These are phyloP conservation scores for Paecilomyces formosus DNA, from an alignment of 2,329 filamentous ascomycete genomes.

Conservation along the genomic window DNA sequence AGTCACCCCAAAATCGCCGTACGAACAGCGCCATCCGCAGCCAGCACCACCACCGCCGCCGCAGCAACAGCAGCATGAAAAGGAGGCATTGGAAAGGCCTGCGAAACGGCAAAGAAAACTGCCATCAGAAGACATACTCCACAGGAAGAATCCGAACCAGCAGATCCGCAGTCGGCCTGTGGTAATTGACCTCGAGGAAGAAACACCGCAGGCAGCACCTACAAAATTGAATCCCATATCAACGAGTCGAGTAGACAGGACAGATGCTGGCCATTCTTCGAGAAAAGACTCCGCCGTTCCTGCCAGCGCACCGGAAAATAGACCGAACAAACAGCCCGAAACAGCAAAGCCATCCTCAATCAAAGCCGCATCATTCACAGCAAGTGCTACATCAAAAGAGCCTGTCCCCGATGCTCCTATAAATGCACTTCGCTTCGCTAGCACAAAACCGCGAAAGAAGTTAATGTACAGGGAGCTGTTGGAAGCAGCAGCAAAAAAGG, in stretches of 20 bases:
- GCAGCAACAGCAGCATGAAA: constrained; percentile 4
- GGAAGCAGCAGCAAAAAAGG: constrained; percentile 4
- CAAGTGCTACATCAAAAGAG: constrained; percentile 1
- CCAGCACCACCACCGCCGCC: constrained; percentile 1
- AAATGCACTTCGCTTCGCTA: constrained; percentile 24
- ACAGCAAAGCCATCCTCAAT: background rate
- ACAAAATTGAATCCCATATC: background rate
- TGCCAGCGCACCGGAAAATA: background rate
- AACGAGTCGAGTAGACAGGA: background rate
- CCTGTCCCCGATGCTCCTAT: constrained; percentile 3
- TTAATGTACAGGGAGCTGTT: constrained; percentile 35
- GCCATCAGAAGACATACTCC: constrained; percentile 9
- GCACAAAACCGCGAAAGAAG: constrained; percentile 33
- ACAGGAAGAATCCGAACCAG: constrained; percentile 3
- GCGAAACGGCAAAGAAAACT: constrained; percentile 25
- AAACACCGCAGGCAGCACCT: background rate
- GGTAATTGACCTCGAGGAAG: constrained; percentile 3
- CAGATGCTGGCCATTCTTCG: background rate
- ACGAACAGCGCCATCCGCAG: constrained; percentile 39
- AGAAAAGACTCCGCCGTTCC: background rate
- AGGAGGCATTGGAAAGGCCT: constrained; percentile 14
- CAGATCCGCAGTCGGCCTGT: constrained; percentile 2
- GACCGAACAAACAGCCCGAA: background rate
- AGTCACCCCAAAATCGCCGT: constrained; percentile 56
- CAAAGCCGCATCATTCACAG: constrained; percentile 2